These are phyloP conservation scores for Rheum nobile DNA, from an alignment of 148 eudicot species.

Conservation along the genomic window DNA sequence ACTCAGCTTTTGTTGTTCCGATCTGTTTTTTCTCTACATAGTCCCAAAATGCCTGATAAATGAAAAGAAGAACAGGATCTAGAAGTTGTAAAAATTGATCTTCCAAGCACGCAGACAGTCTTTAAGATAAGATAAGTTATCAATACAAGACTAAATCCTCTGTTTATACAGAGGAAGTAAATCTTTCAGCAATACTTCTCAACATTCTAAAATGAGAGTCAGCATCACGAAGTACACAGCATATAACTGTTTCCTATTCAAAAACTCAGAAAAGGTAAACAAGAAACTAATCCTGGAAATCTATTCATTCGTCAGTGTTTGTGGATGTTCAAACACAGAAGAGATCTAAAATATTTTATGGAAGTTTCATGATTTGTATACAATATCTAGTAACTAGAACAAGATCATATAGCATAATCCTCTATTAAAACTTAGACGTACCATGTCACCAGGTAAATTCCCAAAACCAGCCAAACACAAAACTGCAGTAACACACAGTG, in stretches of 20 bases:
- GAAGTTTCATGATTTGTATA: background rate
- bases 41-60: constrained; percentile 85
- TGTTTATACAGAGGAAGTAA: background rate
- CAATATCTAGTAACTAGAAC: background rate
- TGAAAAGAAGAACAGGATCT: constrained; percentile 1
- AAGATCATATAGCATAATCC: background rate
- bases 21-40: constrained; percentile 71
- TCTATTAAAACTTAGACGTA: constrained; percentile 21
- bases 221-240: background rate
- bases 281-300: background rate
- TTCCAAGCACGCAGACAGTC: background rate
- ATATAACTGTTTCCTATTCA: background rate
- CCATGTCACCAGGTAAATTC: constrained; percentile 98
- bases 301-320: background rate
- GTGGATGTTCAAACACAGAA: background rate
- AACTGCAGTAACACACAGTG: constrained; percentile 31
- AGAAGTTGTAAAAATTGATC: background rate
- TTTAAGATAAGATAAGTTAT: background rate
- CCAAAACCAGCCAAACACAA: constrained; percentile 98
- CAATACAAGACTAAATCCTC: background rate
- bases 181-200: background rate
- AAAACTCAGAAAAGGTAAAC: background rate
- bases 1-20: constrained; percentile 81
- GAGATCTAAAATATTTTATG: background rate
- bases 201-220: background rate